Evolutionary conservation across 352 stramenopile species (phyloP), one percentile per base, ranked within the genome.

Genomic region (Globisporangium ultimum): DNA sequence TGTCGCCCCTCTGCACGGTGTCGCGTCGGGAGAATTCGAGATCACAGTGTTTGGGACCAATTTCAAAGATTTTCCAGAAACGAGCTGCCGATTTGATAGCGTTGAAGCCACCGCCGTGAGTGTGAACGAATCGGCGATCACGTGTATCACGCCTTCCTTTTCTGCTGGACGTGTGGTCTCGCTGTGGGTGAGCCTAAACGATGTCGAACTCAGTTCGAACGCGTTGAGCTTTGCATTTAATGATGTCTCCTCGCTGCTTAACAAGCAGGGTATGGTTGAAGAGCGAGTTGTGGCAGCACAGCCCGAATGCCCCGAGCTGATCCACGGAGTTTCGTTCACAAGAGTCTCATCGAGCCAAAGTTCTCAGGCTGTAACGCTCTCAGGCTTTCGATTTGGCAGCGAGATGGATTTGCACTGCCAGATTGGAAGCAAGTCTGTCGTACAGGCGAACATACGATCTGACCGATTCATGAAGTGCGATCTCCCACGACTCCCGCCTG

Each of bases 21-120:
- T 54, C 15, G 24, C 59, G 2, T 32, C 58, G 0, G 56, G 40
- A 8, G 68, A 58, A 0, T 58, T 50, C 38, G 36, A 60, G 5
- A 60, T 84, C 22, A 55, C 54, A 38, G 56, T 84, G 1, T 68
- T 60, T n/a, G 74, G 72, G 36, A 84, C 72, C 11, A 84, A 78
- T 38, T 63, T 84, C 3, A 69, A 63, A 43, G 1, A 43, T 13
- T 76, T 76, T 17, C 14, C 51, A 0, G 59, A 40, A 22, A 64
- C 71, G 45, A 63, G 71, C 56, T 84, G 74, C 22, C 22, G 66
- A 3, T 81, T 84, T 60, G 72, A 50, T 55, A 58, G 60, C 24
- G 41, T 66, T 0, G 55, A 63, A 45, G 64, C 63, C 3, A 45
- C 55, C 12, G 72, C 64, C 21, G 59, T 64, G 11, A 51, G 63